Conservation (phyloP, 2,329 filamentous ascomycete genomes). For the Stagonosporopsis chrysanthemi region DNA sequence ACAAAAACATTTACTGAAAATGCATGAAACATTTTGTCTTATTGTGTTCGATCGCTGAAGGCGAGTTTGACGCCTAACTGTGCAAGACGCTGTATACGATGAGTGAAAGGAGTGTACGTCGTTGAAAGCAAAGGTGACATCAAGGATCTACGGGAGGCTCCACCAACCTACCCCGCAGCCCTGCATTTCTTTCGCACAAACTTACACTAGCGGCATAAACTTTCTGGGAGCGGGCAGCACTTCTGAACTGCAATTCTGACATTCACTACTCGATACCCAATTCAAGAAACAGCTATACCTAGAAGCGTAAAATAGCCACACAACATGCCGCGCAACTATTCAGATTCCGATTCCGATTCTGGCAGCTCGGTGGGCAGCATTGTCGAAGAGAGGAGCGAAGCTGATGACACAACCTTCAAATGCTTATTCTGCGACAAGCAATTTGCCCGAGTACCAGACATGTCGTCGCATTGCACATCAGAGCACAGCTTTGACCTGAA, state of each 20-base stretch:
- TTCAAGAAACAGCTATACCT: not conserved
- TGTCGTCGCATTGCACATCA: conserved; percentile 38
- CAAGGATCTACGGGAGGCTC: conserved; percentile 16
- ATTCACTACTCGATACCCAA: not conserved
- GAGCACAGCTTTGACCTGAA: conserved; percentile 41
- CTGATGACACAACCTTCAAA: conserved; percentile 46
- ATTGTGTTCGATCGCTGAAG: not conserved
- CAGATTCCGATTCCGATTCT: conserved; percentile 40
- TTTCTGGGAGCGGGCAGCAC: conserved; percentile 26
- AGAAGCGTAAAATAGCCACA: not conserved
- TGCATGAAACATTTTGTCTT: not conserved
- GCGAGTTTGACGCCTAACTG: not conserved
- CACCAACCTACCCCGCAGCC: conserved; percentile 33
- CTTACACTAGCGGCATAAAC: conserved; percentile 35
- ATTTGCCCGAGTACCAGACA: conserved; percentile 36
- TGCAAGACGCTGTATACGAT: too few relatives aligned
- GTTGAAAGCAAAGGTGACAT: not conserved
- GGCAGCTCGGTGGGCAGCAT: conserved; percentile 47
- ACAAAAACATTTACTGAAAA: not conserved
- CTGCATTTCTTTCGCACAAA: conserved; percentile 37
- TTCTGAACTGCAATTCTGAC: conserved; percentile 7
- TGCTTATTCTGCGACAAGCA: conserved; percentile 47
- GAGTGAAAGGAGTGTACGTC: too few relatives aligned
- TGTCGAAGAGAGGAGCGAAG: conserved; percentile 45
- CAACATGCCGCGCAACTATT: conserved; percentile 42